Base-by-base conservation (phyloP, 345 rosid genomes). In the Camelina neglecta region DNA sequence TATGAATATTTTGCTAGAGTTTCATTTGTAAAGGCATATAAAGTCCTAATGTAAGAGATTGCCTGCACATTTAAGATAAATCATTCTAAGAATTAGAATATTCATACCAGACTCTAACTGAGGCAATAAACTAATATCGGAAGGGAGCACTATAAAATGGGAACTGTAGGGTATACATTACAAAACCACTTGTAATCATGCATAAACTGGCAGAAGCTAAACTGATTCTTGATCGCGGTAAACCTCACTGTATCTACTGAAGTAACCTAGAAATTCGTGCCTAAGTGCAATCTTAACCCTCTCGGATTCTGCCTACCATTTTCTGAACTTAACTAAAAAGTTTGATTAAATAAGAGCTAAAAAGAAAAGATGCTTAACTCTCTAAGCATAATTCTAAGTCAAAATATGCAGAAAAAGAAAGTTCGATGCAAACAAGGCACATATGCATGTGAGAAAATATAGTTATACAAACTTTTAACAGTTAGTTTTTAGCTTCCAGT, bases 1-100 rank as follows among this genome's bases (percentile, higher is more conserved):
- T 93, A 93, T 53, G 98, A 93, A 84, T 93, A 90, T 82, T 93
- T 93, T 66, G 98, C 98, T 81, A 91, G 76, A 72, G 96, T 93
- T 86, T 93, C 98, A 83, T 93, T 93, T 31, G 98, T 93, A 81
- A 93, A 93, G 53, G 96, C 97, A 87, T 91, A 91, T 26, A 93
- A 86, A 44, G 98, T 93, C 85, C 91, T 86, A 71, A 84, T 77
- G 74, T 84, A 91, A 56, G 97, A 91, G 72, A 93, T 84, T 29
- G 96, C 97, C 98, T 91, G 97, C 89, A 82, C 8, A 78, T 72
- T 64, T 53, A 42, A n/a, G 39, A 68, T 13, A 53, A 69, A 41
- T 8, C 57, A 16, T 69, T 42, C 12, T 44, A 21, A 76, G 42
- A 71, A 50, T 75, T 65, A 21, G 31, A 70, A 63, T 21, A 48